Conservation (phyloP, 2,329 filamentous ascomycete species). For the Zalaria sp. region DNA sequence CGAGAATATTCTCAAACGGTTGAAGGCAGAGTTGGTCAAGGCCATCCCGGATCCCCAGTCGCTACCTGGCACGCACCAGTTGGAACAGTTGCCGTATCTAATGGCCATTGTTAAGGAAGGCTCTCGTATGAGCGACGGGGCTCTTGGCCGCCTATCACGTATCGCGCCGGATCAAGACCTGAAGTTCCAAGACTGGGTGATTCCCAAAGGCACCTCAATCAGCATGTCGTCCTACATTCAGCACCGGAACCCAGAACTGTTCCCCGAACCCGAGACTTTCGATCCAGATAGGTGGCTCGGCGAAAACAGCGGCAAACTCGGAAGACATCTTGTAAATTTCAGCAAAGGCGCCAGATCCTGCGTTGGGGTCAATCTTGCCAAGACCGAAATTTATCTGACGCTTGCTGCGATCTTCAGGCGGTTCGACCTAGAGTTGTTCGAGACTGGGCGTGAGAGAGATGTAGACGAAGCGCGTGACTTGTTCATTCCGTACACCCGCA, state of each 20-base stretch:
- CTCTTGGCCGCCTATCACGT: slow-evolving; percentile 9
- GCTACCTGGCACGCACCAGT: neutral
- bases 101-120: slow-evolving; percentile 9
- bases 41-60: slow-evolving; percentile 1
- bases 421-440: slow-evolving; percentile 16
- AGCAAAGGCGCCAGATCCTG: slow-evolving; percentile 18
- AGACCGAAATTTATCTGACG: slow-evolving; percentile 18
- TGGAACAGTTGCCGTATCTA: slow-evolving; percentile 12
- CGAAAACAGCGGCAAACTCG: slow-evolving; percentile 6
- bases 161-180: slow-evolving; percentile 10
- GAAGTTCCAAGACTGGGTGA: slow-evolving; percentile 4
- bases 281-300: slow-evolving; percentile 21
- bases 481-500: slow-evolving; percentile 1
- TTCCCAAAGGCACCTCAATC: slow-evolving; percentile 13
- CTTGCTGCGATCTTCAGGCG: slow-evolving; percentile 17
- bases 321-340: slow-evolving; percentile 19
- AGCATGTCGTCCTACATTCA: slow-evolving; percentile 15
- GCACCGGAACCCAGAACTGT: slow-evolving; percentile 15
- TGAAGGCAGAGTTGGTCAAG: slow-evolving; percentile 3
- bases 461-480: slow-evolving; percentile 6
- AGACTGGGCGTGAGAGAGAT: slow-evolving; percentile 8
- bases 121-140: slow-evolving; percentile 6
- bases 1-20: slow-evolving; percentile 3
- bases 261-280: slow-evolving; percentile 20
- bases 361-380: slow-evolving; percentile 20